Percentiles rank a stretch among this genome's conserved stretches.
These are phyloP conservation scores for Bocquillonia castaneifolia DNA, from an alignment of 441 rosid genomes.

Conservation along the genomic window DNA sequence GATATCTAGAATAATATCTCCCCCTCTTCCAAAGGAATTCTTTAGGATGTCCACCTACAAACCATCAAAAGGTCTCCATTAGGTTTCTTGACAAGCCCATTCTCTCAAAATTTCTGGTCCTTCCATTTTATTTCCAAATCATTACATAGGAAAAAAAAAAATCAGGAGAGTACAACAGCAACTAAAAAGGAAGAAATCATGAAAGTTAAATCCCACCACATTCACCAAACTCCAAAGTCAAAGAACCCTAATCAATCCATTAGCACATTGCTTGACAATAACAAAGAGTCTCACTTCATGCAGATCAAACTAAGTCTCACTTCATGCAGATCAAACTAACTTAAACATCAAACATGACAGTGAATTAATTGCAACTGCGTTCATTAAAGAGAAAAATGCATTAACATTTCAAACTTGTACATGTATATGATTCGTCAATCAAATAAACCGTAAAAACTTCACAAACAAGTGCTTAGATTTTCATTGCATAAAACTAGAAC, in stretches of 20 bases:
- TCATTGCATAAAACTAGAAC: background rate
- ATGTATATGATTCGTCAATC: background rate
- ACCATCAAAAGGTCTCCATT: conserved; percentile 12
- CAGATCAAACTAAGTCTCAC: background rate
- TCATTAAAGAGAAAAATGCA: background rate
- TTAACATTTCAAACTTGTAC: background rate
- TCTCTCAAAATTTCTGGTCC: background rate
- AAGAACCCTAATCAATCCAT: background rate
- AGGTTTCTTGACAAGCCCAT: background rate
- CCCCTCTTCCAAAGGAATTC: conserved; percentile 2
- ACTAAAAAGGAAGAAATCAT: background rate
- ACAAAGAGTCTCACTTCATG: background rate
- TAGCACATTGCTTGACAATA: background rate
- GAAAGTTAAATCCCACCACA: background rate
- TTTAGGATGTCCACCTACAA: conserved; percentile 6
- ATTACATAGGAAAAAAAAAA: background rate
- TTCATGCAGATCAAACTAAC: no score
- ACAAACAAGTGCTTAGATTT: background rate
- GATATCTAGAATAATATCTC: background rate
- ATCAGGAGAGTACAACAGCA: background rate
- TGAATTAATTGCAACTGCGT: background rate
- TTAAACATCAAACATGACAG: background rate
- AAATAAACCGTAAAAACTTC: background rate
- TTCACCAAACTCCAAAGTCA: background rate
- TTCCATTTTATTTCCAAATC: background rate